Conservation (phyloP, 192 early-diverging fungal genomes). For the Coemansia sp. region DNA sequence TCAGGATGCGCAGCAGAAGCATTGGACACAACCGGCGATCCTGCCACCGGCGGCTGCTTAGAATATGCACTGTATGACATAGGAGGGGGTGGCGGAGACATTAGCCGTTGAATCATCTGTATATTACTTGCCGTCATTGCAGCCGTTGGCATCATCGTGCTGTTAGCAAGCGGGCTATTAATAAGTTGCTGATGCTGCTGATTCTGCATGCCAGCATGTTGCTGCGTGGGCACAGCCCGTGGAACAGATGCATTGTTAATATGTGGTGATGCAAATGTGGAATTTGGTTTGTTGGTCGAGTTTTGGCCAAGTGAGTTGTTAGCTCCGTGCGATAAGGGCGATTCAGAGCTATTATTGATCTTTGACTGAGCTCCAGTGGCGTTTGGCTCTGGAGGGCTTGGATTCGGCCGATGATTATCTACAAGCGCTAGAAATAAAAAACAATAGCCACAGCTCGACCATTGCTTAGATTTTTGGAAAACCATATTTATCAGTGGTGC, state of each 20-base stretch:
- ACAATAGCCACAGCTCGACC: background rate
- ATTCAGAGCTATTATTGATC: background rate
- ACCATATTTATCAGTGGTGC: background rate
- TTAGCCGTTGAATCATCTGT: conserved; percentile 32
- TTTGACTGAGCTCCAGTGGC: conserved; percentile 9
- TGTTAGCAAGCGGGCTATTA: conserved; percentile 9
- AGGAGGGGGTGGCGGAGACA: conserved; percentile 38
- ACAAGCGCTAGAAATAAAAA: conserved; percentile 7
- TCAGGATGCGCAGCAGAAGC: conserved; percentile 12
- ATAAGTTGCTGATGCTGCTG: background rate
- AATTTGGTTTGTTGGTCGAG: background rate
- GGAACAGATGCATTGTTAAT: conserved; percentile 19
- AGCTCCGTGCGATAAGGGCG: conserved; percentile 3
- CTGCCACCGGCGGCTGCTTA: conserved; percentile 4
- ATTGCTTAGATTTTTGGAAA: background rate
- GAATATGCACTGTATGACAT: conserved; percentile 5
- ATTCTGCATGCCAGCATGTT: conserved; percentile 1
- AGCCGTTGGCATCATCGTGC: background rate
- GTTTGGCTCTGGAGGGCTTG: conserved; percentile 4
- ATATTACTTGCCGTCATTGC: conserved; percentile 7
- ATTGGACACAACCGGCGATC: conserved; percentile 30
- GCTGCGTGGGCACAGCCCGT: conserved; percentile 37
- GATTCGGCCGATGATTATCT: conserved; percentile 14
- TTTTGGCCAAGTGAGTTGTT: background rate
- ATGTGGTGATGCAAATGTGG: conserved; percentile 28